These are phyloP conservation scores for Hypoxylon perforatum DNA, from an alignment of 495 filamentous ascomycete genomes.

Conservation along the genomic window DNA sequence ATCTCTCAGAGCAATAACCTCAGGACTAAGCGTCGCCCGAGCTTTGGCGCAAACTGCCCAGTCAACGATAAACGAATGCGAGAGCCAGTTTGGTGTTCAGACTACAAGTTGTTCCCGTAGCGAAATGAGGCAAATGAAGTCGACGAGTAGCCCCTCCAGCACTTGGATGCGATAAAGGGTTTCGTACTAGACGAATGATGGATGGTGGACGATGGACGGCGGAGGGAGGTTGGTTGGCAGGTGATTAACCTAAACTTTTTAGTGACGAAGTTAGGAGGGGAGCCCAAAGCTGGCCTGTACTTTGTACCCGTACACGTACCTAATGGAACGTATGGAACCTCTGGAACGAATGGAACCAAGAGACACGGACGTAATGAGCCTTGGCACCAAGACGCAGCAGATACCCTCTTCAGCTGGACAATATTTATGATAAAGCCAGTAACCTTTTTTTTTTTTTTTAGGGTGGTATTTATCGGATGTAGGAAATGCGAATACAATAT, in stretches of 20 bases:
- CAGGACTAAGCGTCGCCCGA: not conserved
- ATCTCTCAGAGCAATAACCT: constrained; percentile 21
- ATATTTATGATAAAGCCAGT: too few relatives aligned
- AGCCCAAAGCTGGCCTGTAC: constrained; percentile 18
- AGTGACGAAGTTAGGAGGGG: constrained; percentile 35
- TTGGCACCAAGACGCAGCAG: constrained; percentile 28
- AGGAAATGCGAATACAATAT: too few relatives aligned
- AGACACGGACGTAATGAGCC: constrained; percentile 31
- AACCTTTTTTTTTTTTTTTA: too few relatives aligned
- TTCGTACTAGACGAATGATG: constrained; percentile 1
- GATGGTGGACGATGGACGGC: not conserved
- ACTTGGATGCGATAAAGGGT: constrained; percentile 19
- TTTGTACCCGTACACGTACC: not conserved
- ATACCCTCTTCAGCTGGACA: constrained; percentile 4
- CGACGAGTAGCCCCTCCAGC: constrained; percentile 18
- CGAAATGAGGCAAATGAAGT: constrained; percentile 15
- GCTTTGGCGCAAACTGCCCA: constrained; percentile 19
- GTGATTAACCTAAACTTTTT: constrained; percentile 27
- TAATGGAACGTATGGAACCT: constrained; percentile 4
- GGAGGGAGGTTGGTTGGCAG: constrained; percentile 25
- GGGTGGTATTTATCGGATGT: too few relatives aligned
- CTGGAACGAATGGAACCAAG: not conserved
- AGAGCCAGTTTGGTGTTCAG: not conserved
- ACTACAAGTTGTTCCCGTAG: constrained; percentile 19
- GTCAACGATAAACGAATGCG: constrained; percentile 7